Evolutionary conservation across 768 basidiomycete genomes (phyloP).

Genomic region (Pleurotus salmoneostramineus): DNA sequence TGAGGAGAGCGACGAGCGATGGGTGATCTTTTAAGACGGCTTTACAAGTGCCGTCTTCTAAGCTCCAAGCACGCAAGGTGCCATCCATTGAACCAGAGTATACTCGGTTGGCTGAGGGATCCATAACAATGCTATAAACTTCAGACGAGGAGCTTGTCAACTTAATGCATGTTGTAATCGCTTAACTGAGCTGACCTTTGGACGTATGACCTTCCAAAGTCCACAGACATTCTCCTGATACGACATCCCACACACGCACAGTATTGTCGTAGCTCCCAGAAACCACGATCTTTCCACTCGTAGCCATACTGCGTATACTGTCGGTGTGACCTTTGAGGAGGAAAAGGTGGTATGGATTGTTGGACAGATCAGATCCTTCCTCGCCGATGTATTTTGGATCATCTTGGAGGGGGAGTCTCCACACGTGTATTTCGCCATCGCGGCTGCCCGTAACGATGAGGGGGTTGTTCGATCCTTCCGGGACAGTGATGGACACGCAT

Average conservation of each 20-base stretch:
- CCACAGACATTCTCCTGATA: constrained; percentile 1
- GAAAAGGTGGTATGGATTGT: constrained; percentile 5
- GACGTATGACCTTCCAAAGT: neutral
- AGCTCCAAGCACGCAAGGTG: constrained; percentile 11
- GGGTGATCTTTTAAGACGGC: neutral
- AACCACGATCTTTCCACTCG: neutral
- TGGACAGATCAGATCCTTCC: neutral
- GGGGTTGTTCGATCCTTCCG: neutral
- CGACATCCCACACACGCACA: constrained; percentile 11
- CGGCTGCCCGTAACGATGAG: constrained; percentile 3
- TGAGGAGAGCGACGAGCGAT: neutral
- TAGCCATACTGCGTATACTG: neutral
- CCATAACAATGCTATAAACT: constrained; percentile 6
- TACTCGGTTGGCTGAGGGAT: neutral
- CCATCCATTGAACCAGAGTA: constrained; percentile 13
- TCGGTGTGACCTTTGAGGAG: neutral
- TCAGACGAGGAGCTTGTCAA: neutral
- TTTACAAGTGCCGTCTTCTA: constrained; percentile 1
- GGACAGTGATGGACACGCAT: neutral
- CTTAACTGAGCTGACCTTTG: neutral
- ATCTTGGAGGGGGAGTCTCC: neutral
- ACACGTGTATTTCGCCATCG: neutral
- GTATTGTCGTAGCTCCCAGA: constrained; percentile 12
- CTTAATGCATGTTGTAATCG: too few species aligned
- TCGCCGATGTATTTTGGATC: neutral